Evolutionary conservation across 2,329 filamentous ascomycete species (phyloP).

Genomic region (Tolypocladium album): DNA sequence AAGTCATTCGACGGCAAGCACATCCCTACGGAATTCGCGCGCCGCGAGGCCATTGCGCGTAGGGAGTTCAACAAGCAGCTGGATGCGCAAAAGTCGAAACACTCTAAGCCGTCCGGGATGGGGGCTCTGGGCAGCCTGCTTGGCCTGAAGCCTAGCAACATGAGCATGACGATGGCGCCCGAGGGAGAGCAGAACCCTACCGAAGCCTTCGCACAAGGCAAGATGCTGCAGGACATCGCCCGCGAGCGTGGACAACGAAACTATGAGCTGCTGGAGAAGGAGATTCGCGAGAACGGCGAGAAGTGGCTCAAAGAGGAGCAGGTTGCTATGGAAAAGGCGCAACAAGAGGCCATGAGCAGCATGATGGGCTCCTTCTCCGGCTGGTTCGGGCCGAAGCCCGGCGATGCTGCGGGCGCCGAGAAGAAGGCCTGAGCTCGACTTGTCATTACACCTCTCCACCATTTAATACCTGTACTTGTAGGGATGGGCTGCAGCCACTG

Average conservation of each 20-base stretch:
- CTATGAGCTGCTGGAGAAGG: conserved; percentile 80
- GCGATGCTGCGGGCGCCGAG: conserved; percentile 1
- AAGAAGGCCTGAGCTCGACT: conserved; percentile 6
- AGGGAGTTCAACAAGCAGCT: conserved; percentile 76
- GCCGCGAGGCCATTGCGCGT: conserved; percentile 75
- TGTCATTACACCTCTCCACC: neutral
- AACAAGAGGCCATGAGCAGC: conserved; percentile 82
- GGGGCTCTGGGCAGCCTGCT: conserved; percentile 61
- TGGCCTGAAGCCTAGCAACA: conserved; percentile 62
- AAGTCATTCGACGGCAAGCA: conserved; percentile 82
- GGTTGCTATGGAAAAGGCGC: conserved; percentile 74
- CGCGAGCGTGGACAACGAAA: conserved; percentile 83
- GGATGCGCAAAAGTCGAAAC: conserved; percentile 54
- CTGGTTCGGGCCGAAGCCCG: conserved; percentile 13
- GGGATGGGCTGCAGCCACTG: neutral
- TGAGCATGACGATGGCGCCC: conserved; percentile 46
- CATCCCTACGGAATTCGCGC: conserved; percentile 83
- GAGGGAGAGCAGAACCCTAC: conserved; percentile 61
- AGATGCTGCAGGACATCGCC: conserved; percentile 94
- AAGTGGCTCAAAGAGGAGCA: conserved; percentile 95
- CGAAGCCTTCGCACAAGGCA: conserved; percentile 79
- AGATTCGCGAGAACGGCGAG: conserved; percentile 87
- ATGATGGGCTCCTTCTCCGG: conserved; percentile 68
- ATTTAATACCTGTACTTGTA: neutral
- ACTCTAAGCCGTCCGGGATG: conserved; percentile 44